phyloP scores from a whole-genome alignment of 1,139 yeast species.

The Lodderomyces pseudojiufengensis region DNA sequence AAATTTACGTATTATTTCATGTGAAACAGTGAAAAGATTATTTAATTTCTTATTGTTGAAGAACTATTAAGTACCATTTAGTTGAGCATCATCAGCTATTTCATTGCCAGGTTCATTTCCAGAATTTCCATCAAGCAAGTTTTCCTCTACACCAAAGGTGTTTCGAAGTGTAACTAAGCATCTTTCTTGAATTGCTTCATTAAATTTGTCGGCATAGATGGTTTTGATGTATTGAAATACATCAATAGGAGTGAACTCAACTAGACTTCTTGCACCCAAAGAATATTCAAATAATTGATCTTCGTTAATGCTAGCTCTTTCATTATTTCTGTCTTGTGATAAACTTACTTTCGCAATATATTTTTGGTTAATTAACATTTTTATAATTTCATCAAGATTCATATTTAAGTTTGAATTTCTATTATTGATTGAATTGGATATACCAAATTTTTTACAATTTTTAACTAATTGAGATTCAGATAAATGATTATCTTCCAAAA shows the following conservation, averaged over 20 bases:
- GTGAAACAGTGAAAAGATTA: too few relatives aligned
- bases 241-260: slow-evolving; percentile 32
- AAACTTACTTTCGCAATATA: slow-evolving; percentile 23
- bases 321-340: slow-evolving; percentile 4
- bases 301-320: slow-evolving; percentile 3
- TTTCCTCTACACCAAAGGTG: slow-evolving; percentile 24
- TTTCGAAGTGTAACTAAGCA: slow-evolving; percentile 26
- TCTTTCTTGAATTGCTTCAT: slow-evolving; percentile 18
- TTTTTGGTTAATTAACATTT: slow-evolving; percentile 31
- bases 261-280: slow-evolving; percentile 32
- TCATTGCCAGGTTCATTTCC: too few relatives aligned
- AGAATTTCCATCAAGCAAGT: too few relatives aligned
- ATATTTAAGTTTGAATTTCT: slow-evolving; percentile 24
- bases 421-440: slow-evolving; percentile 20
- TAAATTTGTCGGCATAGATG: slow-evolving; percentile 28
- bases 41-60: too few relatives aligned
- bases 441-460: slow-evolving; percentile 27
- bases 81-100: too few relatives aligned
- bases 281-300: slow-evolving; percentile 23
- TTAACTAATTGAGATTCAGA: slow-evolving; percentile 25
- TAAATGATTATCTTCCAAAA: slow-evolving; percentile 33
- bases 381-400: slow-evolving; percentile 23
- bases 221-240: slow-evolving; percentile 25
- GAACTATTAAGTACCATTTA: too few relatives aligned
- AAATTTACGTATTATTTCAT: too few relatives aligned